phyloP scores from a whole-genome alignment of 495 filamentous ascomycete species.

The Astrothelium macrocarpum region DNA sequence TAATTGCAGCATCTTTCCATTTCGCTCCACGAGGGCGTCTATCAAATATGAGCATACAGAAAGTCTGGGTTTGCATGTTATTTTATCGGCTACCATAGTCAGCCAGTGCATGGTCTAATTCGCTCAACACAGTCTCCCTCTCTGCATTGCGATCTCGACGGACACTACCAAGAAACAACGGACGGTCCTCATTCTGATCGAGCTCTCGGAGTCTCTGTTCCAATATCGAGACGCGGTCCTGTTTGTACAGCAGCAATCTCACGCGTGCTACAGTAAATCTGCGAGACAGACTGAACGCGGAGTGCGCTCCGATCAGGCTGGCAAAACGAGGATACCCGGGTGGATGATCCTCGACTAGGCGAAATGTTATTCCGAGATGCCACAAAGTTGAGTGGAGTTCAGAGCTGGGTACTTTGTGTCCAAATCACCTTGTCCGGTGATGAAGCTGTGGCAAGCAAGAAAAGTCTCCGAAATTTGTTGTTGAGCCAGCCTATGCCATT shows the following conservation, averaged over 20 bases:
- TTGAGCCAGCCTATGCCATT: too few relatives aligned
- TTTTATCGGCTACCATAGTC: not conserved
- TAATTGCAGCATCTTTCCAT: not conserved
- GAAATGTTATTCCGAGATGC: too few relatives aligned
- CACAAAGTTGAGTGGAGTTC: too few relatives aligned
- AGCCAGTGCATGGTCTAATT: not conserved
- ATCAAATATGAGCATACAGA: not conserved
- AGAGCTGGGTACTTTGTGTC: too few relatives aligned
- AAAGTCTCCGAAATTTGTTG: too few relatives aligned
- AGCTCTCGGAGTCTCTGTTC: not conserved
- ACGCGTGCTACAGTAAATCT: not conserved
- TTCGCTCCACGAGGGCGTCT: not conserved
- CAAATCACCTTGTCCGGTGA: too few relatives aligned
- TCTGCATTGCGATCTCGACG: not conserved
- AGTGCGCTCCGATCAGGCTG: not conserved
- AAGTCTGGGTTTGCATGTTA: not conserved
- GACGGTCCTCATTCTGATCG: not conserved
- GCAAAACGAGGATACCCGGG: not conserved
- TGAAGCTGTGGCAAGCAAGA: too few relatives aligned
- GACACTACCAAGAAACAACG: not conserved
- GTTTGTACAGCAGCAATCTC: not conserved
- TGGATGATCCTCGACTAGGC: not conserved
- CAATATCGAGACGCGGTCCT: not conserved
- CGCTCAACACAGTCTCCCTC: not conserved
- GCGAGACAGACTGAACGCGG: not conserved